phyloP scores from a whole-genome alignment of 2,329 filamentous ascomycete species.

The Dothistroma septosporum region DNA sequence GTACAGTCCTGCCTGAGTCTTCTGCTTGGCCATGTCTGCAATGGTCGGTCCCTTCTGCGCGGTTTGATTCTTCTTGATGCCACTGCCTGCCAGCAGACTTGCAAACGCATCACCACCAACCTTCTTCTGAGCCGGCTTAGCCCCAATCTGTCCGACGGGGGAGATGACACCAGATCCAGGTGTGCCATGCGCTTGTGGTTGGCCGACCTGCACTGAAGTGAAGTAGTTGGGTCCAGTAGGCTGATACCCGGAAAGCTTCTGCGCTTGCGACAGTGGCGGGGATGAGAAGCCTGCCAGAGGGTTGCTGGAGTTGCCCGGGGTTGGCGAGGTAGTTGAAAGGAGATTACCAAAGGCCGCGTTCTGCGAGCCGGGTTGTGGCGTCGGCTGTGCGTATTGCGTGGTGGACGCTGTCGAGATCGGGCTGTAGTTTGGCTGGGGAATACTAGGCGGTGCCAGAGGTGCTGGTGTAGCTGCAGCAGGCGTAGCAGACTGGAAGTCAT shows the following conservation, averaged over 20 bases:
- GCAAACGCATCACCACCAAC: constrained; percentile 81
- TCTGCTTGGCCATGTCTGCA: constrained; percentile 95
- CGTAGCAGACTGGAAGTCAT: constrained; percentile 90
- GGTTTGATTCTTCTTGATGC: constrained; percentile 53
- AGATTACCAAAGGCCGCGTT: constrained; percentile 76
- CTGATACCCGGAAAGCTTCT: constrained; percentile 64
- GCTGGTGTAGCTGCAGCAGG: constrained; percentile 51
- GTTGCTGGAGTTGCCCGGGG: constrained; percentile 52
- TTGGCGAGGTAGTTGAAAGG: constrained; percentile 76
- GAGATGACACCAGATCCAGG: constrained; percentile 41
- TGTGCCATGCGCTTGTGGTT: constrained; percentile 36
- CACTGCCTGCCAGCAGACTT: constrained; percentile 68
- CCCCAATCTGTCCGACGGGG: constrained; percentile 32
- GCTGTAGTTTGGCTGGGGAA: constrained; percentile 36
- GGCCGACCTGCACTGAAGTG: constrained; percentile 61
- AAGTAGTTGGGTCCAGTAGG: constrained; percentile 89
- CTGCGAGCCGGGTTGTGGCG: constrained; percentile 79
- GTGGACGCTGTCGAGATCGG: constrained; percentile 49
- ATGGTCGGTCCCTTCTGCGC: constrained; percentile 69
- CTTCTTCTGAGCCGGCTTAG: constrained; percentile 40
- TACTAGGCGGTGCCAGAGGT: constrained; percentile 34
- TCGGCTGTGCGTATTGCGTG: constrained; percentile 73
- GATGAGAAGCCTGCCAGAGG: constrained; percentile 37
- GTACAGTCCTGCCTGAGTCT: constrained; percentile 93
- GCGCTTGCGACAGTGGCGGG: constrained; percentile 43